A percentile compares a stretch with the other conserved stretches of the same genome.
Evolutionary conservation across 106 monocot genomes (phyloP).

Genomic region (Gastrodia elata): DNA sequence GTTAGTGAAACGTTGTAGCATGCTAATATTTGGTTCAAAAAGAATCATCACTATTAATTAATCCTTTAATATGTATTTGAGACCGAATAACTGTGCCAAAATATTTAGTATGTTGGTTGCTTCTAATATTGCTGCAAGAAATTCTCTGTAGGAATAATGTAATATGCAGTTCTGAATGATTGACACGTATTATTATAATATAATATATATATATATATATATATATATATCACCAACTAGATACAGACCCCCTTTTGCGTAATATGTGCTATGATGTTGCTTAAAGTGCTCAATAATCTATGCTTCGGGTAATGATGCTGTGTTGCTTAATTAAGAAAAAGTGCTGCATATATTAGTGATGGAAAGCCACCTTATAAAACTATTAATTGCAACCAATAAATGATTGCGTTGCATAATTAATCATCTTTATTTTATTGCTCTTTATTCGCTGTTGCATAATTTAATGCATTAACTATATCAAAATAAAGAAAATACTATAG

Average conservation of each 20-base stretch:
- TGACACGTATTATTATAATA: background rate
- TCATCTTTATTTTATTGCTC: background rate
- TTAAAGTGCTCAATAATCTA: background rate
- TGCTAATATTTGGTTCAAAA: too few species aligned
- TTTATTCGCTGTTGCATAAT: too few species aligned
- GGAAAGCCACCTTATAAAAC: background rate
- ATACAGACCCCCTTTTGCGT: background rate
- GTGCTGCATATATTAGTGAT: background rate
- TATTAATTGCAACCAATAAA: background rate
- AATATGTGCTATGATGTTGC: background rate
- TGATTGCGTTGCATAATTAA: background rate
- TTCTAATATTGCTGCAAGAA: too few species aligned
- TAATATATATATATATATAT: too few species aligned
- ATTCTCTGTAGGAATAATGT: too few species aligned
- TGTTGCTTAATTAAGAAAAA: conserved; percentile 1
- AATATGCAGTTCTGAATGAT: background rate
- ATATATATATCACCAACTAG: background rate
- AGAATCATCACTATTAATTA: too few species aligned
- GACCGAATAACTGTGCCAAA: too few species aligned
- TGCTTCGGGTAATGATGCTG: background rate
- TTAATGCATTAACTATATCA: too few species aligned
- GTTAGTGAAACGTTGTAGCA: too few species aligned
- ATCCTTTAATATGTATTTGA: too few species aligned
- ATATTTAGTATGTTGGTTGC: too few species aligned
- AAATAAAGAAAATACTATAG: too few species aligned